Base-by-base conservation (phyloP, 1,284 basidiomycete genomes). In the Flammula alnicola region DNA sequence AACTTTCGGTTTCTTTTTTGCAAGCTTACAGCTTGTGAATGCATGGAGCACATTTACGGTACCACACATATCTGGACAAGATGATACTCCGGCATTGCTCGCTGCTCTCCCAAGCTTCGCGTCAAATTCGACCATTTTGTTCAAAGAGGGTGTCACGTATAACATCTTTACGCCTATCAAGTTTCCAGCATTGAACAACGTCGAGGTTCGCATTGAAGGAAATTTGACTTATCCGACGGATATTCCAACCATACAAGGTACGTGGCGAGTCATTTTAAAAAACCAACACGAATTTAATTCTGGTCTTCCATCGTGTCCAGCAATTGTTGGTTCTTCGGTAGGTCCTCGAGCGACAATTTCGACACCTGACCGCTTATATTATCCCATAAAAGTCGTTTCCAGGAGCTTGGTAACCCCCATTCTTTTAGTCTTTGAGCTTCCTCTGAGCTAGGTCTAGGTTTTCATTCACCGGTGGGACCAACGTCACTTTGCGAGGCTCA, bases 161-260 rank as follows among this genome's bases (percentile, higher is more conserved):
- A 85, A 84, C 57, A 75, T 83, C 7, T 79, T 76, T 52, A 79
- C 77, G 3, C 78, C 82, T 1, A 71, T 84, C 63, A 76, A 70
- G 47, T 85, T 85, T 51, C 79, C 81, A 0, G 62, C 56, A 0
- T 61, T 85, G 45, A 77, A 70, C 37, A 84, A 83, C 56, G 80
- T 84, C 16, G 79, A 82, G 53, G 68, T 84, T 19, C 64, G 65
- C 14, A 74, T 85, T 47, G 76, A 84, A 51, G 83, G 83, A 2
- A 85, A 85, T 51, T 51, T 83, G 49, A 78, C 76, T 3, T 81
- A 80, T 55, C 80, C 81, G 1, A 65, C 61, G 5, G 73, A 79
- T 66, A 78, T 85, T 48, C 47, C 76, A n/a, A 70, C 74, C 4
- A 70, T 83, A 26, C 83, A 85, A 71, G 70, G 79, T 80, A 37